Conservation (phyloP, 345 rosid species). For the Draba incana region DNA sequence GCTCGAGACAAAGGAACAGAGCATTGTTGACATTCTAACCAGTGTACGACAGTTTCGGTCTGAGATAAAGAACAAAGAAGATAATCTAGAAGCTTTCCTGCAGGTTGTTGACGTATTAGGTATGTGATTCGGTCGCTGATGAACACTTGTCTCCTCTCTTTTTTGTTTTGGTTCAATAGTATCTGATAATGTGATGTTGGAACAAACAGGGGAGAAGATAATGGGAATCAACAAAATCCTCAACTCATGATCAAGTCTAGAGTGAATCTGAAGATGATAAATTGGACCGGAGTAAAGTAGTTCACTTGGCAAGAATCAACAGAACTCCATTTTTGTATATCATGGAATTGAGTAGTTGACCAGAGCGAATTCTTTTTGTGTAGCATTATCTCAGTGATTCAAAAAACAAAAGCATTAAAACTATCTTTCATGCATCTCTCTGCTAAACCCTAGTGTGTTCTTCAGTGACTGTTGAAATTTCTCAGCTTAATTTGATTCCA, state of each 20-base stretch:
- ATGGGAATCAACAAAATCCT: conserved; percentile 13
- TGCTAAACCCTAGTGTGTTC: neutral
- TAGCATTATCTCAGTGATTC: no score
- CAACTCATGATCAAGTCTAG: conserved; percentile 4
- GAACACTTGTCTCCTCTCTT: neutral
- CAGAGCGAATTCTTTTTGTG: no score
- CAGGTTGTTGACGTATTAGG: conserved; percentile 17
- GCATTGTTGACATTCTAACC: conserved; percentile 5
- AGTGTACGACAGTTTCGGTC: conserved; percentile 2
- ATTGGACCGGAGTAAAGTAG: neutral
- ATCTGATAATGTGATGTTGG: conserved; percentile 18
- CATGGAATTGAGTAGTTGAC: no score
- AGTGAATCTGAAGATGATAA: conserved; percentile 9
- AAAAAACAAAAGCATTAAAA: neutral
- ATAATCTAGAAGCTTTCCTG: conserved; percentile 12
- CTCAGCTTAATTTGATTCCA: no score
- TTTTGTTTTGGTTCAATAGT: neutral
- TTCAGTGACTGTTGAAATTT: no score
- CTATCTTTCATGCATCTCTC: neutral
- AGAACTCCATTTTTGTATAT: no score
- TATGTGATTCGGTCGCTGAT: neutral
- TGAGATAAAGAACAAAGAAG: conserved; percentile 24
- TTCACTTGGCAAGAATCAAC: no score
- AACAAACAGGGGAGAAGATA: conserved; percentile 20
- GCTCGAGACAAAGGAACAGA: conserved; percentile 9